A percentile compares a stretch with the other conserved stretches of the same genome.
Conservation (phyloP, 495 filamentous ascomycete species). For the Lentithecium fluviatile region DNA sequence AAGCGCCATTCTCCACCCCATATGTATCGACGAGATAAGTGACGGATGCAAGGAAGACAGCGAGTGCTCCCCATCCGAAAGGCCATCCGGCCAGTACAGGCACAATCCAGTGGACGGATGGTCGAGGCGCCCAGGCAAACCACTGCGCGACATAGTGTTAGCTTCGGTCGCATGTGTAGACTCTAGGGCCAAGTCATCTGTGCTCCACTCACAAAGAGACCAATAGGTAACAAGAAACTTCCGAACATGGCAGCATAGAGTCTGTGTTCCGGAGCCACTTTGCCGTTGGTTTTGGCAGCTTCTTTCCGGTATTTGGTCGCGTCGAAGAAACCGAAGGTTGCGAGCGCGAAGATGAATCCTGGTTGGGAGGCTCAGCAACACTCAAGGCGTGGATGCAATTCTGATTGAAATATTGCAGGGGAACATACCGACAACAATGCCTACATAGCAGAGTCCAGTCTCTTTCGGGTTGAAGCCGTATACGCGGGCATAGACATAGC, state of each 20-base stretch:
- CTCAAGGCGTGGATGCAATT: constrained; percentile 37
- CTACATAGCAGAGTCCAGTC: constrained; percentile 59
- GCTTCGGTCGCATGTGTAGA: too few relatives aligned
- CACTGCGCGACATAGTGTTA: constrained; percentile 33
- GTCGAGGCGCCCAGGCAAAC: constrained; percentile 51
- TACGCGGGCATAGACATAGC: constrained; percentile 38
- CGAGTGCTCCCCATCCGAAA: constrained; percentile 59
- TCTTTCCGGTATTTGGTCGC: too few relatives aligned
- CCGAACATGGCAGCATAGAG: constrained; percentile 62
- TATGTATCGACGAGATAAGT: constrained; percentile 61
- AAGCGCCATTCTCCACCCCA: constrained; percentile 55
- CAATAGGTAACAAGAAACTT: constrained; percentile 54
- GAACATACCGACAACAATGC: constrained; percentile 56
- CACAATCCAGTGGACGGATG: constrained; percentile 45
- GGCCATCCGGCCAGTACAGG: constrained; percentile 57
- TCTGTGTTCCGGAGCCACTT: constrained; percentile 58
- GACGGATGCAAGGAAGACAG: constrained; percentile 51
- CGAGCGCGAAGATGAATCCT: neutral
- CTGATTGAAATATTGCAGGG: too few relatives aligned
- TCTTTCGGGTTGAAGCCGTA: constrained; percentile 36
- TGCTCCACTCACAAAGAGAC: neutral
- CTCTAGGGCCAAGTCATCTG: too few relatives aligned
- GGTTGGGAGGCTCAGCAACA: constrained; percentile 34
- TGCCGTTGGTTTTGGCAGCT: too few relatives aligned
- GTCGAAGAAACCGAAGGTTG: too few relatives aligned